Percentiles rank a stretch among this genome's conserved stretches.
Evolutionary conservation across 768 basidiomycete species (phyloP).

Genomic region (Piloderma croceum): DNA sequence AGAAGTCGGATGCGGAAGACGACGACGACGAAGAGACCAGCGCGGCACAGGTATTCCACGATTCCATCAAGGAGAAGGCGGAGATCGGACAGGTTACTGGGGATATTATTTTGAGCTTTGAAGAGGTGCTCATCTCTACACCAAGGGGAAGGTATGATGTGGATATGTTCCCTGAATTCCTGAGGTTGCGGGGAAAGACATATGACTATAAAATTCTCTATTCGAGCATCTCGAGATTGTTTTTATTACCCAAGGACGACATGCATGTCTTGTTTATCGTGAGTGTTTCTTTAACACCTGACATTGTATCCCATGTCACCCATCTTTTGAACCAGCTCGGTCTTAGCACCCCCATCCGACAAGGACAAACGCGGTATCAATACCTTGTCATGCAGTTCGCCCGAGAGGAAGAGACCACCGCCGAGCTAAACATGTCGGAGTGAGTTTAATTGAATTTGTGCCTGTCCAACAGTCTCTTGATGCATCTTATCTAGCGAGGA

Average conservation of each 20-base stretch:
- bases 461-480: conserved; percentile 3
- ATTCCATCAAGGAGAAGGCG: conserved; percentile 92
- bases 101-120: conserved; percentile 89
- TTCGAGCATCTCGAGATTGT: conserved; percentile 78
- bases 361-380: conserved; percentile 97
- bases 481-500: conserved; percentile 51
- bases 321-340: conserved; percentile 53
- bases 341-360: conserved; percentile 88
- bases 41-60: conserved; percentile 96
- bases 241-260: conserved; percentile 95
- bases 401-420: conserved; percentile 95
- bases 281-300: conserved; percentile 23
- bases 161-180: conserved; percentile 94
- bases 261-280: conserved; percentile 94
- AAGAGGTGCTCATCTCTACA: conserved; percentile 90
- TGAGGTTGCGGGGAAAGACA: conserved; percentile 95
- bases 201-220: conserved; percentile 99
- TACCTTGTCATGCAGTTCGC: conserved; percentile 98
- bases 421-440: conserved; percentile 91
- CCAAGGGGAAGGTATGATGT: conserved; percentile 96
- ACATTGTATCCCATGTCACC: neutral
- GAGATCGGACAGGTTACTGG: conserved; percentile 89
- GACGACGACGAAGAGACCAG: conserved; percentile 73
- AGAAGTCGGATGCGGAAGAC: conserved; percentile 66
- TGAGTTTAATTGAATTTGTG: conserved; percentile 34